Conservation (phyloP, 805 yeast genomes). For the Blastobotrys muscicola region DNA sequence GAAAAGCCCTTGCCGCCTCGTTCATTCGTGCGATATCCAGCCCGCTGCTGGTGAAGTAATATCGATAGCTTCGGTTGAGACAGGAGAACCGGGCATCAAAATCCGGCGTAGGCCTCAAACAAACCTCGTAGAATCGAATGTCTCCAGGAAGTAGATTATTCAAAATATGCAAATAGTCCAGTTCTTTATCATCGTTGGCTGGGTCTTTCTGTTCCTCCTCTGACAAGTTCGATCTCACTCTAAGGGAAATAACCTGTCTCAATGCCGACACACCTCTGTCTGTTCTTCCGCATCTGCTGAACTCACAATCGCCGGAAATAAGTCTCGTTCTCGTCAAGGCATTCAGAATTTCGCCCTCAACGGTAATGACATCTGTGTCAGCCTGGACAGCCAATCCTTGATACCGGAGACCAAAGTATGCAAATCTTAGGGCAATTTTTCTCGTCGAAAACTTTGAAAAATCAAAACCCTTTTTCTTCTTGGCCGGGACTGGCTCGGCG, state of each 20-base stretch:
- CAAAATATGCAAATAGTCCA: conserved; percentile 65
- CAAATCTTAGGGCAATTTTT: conserved; percentile 69
- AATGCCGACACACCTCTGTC: conserved; percentile 96
- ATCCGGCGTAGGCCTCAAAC: conserved; percentile 69
- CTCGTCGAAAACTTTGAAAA: conserved; percentile 55
- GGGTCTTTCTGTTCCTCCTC: conserved; percentile 52
- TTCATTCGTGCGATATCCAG: conserved; percentile 61
- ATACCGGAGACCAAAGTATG: conserved; percentile 88
- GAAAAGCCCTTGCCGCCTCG: conserved; percentile 49
- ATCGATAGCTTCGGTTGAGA: conserved; percentile 73
- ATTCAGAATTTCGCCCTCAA: conserved; percentile 65
- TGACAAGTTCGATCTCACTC: conserved; percentile 59
- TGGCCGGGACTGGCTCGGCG: no score
- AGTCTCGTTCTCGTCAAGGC: conserved; percentile 62
- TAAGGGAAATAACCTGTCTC: conserved; percentile 82
- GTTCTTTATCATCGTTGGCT: conserved; percentile 52
- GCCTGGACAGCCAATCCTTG: conserved; percentile 77
- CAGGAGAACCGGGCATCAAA: conserved; percentile 96
- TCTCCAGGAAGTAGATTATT: conserved; percentile 75
- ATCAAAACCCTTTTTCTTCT: conserved; percentile 44
- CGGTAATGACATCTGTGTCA: conserved; percentile 70
- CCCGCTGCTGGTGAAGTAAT: conserved; percentile 43
- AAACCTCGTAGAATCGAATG: conserved; percentile 70
- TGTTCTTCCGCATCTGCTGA: conserved; percentile 90
- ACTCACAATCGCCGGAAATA: conserved; percentile 50